These are phyloP conservation scores for Prillingera fragicola DNA, from an alignment of 1,284 basidiomycete genomes.

Conservation along the genomic window DNA sequence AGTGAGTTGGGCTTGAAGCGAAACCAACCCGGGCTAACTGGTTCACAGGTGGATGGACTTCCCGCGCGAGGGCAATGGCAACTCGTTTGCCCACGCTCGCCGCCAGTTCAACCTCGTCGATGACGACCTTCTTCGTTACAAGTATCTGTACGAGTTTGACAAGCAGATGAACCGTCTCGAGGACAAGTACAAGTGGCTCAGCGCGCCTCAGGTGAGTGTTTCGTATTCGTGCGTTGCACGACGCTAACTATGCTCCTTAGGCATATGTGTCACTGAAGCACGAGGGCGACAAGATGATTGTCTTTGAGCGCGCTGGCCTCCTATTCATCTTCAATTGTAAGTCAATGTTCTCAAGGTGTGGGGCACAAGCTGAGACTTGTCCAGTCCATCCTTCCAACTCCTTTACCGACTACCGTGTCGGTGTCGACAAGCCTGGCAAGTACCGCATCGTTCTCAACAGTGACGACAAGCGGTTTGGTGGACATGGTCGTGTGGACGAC, in stretches of 20 bases:
- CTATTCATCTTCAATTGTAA: constrained; percentile 89
- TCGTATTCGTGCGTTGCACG: neutral
- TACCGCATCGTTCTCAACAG: constrained; percentile 75
- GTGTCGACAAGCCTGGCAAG: constrained; percentile 78
- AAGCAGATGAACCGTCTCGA: constrained; percentile 86
- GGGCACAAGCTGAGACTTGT: neutral
- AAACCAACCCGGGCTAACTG: neutral
- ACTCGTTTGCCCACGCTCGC: constrained; percentile 92
- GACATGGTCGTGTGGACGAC: constrained; percentile 72
- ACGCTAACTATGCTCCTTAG: constrained; percentile 45
- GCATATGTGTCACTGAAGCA: constrained; percentile 90
- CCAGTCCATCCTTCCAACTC: constrained; percentile 73
- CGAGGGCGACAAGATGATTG: constrained; percentile 84
- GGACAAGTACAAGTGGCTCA: constrained; percentile 74
- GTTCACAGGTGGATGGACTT: constrained; percentile 87
- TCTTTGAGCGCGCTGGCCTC: constrained; percentile 85
- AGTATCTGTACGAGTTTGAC: constrained; percentile 89
- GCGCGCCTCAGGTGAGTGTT: constrained; percentile 62
- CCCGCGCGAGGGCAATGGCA: constrained; percentile 87
- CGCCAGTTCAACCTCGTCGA: constrained; percentile 95
- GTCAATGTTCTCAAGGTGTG: constrained; percentile 1
- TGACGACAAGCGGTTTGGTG: constrained; percentile 82
- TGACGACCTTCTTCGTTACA: constrained; percentile 77
- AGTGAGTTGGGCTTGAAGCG: constrained; percentile 52
- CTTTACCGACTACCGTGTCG: constrained; percentile 88